Percentiles rank a stretch among this genome's conserved stretches.
phyloP scores from a whole-genome alignment of 176 grass and related monocot genomes.

The Musa troglodytarum region DNA sequence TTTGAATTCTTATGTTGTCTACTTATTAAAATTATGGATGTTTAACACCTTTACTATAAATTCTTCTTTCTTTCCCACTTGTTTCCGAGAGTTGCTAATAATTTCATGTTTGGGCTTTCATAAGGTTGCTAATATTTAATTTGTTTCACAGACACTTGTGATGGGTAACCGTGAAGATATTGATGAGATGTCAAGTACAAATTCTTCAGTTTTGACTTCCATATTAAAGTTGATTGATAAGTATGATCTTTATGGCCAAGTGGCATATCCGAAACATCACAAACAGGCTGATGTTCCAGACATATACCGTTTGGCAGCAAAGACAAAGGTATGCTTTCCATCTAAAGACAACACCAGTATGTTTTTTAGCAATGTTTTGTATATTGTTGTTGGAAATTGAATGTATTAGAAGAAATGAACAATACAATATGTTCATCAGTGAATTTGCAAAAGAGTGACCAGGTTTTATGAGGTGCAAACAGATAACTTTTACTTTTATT shows the following conservation, averaged over 20 bases:
- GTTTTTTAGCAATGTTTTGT: neutral
- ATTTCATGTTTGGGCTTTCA: neutral
- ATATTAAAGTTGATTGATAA: constrained; percentile 72
- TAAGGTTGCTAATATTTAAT: neutral
- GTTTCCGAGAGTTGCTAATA: neutral
- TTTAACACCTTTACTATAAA: neutral
- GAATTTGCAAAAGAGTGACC: neutral
- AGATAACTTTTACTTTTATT: too few species aligned
- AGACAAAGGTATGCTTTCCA: constrained; percentile 43
- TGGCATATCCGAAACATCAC: constrained; percentile 77
- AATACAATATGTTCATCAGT: neutral
- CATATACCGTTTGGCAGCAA: constrained; percentile 64
- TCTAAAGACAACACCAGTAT: neutral
- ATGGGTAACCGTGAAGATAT: constrained; percentile 81
- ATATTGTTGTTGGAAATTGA: neutral
- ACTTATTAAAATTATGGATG: neutral
- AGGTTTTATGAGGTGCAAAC: neutral
- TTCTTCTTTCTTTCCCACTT: neutral
- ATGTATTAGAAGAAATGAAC: neutral
- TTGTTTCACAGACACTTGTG: constrained; percentile 47
- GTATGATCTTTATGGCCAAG: constrained; percentile 76
- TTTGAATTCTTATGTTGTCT: neutral
- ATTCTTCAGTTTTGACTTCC: constrained; percentile 60
- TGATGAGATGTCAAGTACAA: constrained; percentile 71
- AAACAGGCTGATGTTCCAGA: constrained; percentile 81